Evolutionary conservation across 2,329 filamentous ascomycete species (phyloP), one percentile per base, ranked within the genome.

Genomic region (Teratosphaeria destructans): DNA sequence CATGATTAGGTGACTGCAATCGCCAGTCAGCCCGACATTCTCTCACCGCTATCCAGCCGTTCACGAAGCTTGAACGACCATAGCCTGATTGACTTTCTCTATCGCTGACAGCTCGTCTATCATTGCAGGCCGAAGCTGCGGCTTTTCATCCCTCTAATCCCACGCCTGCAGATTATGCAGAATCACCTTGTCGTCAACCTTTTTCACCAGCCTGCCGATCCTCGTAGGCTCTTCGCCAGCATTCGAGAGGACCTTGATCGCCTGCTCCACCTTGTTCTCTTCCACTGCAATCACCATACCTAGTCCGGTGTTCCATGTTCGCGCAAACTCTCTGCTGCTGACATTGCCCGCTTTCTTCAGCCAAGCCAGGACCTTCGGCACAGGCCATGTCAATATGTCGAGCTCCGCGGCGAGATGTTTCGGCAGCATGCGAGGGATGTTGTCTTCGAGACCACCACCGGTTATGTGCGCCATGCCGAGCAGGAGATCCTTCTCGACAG

Each of bases 381-480:
- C 80, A 29, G 84, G 73, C 90, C 92, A 99, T 1, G 82, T 76
- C 52, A 79, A 77, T 54, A 88, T 88, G 68, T 96, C 88, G 59
- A 99, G 85, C 71, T 90, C 84, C 1, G 91, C 93, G 1, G 88
- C 83, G 5, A 99, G 83, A 54, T 85, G 79, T 37, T 81, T 74
- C 1, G 94, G 94, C 19, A 99, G 81, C 88, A 95, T 95, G 64
- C 94, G 86, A 34, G 94, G 94, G 29, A 99, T 87, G 74, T 99
- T 99, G 76, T 99, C 94, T 19, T 87, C 80, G 23, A 99, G 82
- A 11, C 94, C 94, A 62, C 94, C 94, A 56, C 94, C 94, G 0
- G 94, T 99, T 77, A 99, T 97, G 76, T 99, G 94, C 11, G 94
- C 89, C 74, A 97, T 88, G 57, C 94, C 94, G 78, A 96, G 95